Evolutionary conservation across 805 yeast genomes (phyloP), one percentile per base, ranked within the genome.

Genomic region (Nakazawaea wickerhamii): DNA sequence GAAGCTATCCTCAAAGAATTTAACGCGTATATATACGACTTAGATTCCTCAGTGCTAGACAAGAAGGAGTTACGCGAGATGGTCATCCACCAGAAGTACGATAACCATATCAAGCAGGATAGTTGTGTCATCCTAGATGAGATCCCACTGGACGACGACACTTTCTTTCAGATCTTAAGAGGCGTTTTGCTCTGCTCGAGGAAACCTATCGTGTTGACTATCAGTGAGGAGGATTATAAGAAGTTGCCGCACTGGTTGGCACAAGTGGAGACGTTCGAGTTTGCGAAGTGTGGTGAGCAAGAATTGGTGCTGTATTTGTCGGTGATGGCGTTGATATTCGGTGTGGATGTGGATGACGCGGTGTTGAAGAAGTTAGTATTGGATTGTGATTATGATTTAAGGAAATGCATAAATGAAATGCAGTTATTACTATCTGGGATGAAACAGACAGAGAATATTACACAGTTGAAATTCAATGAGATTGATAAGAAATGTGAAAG

Each of bases 41-140:
- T 43, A 17, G 46, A 43, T 18, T 33, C 46, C 4, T 43, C 43
- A 10, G 28, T 36, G 3, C 19, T 43, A 13, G 42, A 43, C 22
- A 43, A 38, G 18, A 43, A 30, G 18, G 43, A 43, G 11, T 27
- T 38, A 0, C 27, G 17, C n/a, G 46, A 43, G 25, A 43, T 43
- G 33, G 39, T 38, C 3, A 14, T 43, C 4, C 46, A 43, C 17
- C 46, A 43, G n/a, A 43, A 43, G 19, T 43, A 38, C 30, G 40
- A 43, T 9, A 37, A 38, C 7, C 34, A 43, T 20, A 31, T 26
- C 14, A 37, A 32, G 25, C 42, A 43, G 25, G 42, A 43, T 27
- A 43, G 46, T 43, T 37, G 41, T 28, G 21, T 43, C 23, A 6
- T 43, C 19, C 35, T 43, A 8, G 46, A 43, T 35, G 46, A 43